Percentiles rank a stretch among this genome's conserved stretches.
Conservation (phyloP, 2,329 filamentous ascomycete genomes). For the Cytospora chrysosperma region DNA sequence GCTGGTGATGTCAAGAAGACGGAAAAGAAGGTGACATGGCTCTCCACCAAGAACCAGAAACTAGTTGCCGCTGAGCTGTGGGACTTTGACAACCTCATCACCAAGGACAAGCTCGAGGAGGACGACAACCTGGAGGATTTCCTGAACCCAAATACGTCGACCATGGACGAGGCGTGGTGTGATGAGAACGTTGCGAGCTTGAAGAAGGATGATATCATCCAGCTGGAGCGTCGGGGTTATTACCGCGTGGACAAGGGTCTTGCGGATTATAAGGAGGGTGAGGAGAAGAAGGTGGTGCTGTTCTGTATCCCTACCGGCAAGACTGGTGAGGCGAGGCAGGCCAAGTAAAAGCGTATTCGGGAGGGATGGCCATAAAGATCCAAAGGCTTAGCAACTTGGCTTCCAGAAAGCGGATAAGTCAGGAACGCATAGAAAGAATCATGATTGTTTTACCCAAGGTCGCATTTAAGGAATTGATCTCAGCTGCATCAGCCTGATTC, state of each 20-base stretch:
- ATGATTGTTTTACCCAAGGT: background rate
- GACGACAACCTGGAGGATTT: conserved; percentile 84
- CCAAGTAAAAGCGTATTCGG: conserved; percentile 3
- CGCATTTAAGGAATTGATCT: background rate
- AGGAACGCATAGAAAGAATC: background rate
- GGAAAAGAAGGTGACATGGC: conserved; percentile 95
- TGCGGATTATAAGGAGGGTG: conserved; percentile 48
- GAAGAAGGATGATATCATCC: conserved; percentile 87
- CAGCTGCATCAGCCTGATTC: background rate
- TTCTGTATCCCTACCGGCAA: conserved; percentile 60
- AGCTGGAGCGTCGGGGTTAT: conserved; percentile 91
- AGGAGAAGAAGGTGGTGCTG: conserved; percentile 53
- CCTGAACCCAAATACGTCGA: conserved; percentile 73
- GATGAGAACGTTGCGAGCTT: conserved; percentile 78
- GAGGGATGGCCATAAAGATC: background rate
- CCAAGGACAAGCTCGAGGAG: conserved; percentile 90
- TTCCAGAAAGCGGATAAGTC: background rate
- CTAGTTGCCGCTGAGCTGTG: conserved; percentile 82
- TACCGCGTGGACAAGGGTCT: conserved; percentile 76
- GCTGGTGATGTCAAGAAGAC: conserved; percentile 93
- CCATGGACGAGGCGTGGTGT: conserved; percentile 70
- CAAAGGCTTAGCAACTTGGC: background rate
- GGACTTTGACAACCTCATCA: conserved; percentile 94
- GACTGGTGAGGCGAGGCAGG: conserved; percentile 25
- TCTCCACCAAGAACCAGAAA: conserved; percentile 72